phyloP scores from a whole-genome alignment of 192 early-diverging fungal species.

The Coemansia sp. region DNA sequence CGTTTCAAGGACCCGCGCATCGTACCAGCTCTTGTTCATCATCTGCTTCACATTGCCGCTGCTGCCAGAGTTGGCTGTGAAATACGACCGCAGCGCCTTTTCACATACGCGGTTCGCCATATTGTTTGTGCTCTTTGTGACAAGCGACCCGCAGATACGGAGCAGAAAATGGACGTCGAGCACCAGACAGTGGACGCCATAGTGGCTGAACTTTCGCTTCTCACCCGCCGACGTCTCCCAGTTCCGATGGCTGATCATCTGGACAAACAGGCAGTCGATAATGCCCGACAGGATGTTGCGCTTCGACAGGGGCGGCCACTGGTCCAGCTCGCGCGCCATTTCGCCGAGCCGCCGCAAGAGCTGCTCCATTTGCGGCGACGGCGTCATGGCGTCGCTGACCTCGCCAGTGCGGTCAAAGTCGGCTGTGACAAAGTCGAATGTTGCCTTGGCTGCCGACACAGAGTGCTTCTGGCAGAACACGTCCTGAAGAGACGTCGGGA shows the following conservation, averaged over 20 bases:
- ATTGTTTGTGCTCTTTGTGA: slow-evolving; percentile 53
- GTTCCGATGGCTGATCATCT: slow-evolving; percentile 48
- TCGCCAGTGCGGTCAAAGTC: slow-evolving; percentile 26
- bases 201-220: slow-evolving; percentile 45
- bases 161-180: slow-evolving; percentile 56
- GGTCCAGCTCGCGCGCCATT: slow-evolving; percentile 46
- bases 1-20: slow-evolving; percentile 38
- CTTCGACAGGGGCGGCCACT: slow-evolving; percentile 48
- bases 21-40: slow-evolving; percentile 53
- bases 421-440: slow-evolving; percentile 49
- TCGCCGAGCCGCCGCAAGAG: slow-evolving; percentile 30
- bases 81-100: slow-evolving; percentile 51
- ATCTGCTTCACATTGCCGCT: slow-evolving; percentile 20
- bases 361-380: slow-evolving; percentile 39
- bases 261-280: slow-evolving; percentile 53
- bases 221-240: slow-evolving; percentile 40
- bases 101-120: slow-evolving; percentile 58
- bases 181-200: slow-evolving; percentile 52
- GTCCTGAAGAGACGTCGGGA: slow-evolving; percentile 53
- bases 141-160: slow-evolving; percentile 53
- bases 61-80: slow-evolving; percentile 16
- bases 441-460: slow-evolving; percentile 20
- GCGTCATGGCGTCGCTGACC: slow-evolving; percentile 42
- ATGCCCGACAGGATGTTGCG: slow-evolving; percentile 44
- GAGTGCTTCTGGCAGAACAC: slow-evolving; percentile 56